These are phyloP conservation scores for Exophiala spinifera DNA, from an alignment of 2,329 filamentous ascomycete species.

Conservation along the genomic window DNA sequence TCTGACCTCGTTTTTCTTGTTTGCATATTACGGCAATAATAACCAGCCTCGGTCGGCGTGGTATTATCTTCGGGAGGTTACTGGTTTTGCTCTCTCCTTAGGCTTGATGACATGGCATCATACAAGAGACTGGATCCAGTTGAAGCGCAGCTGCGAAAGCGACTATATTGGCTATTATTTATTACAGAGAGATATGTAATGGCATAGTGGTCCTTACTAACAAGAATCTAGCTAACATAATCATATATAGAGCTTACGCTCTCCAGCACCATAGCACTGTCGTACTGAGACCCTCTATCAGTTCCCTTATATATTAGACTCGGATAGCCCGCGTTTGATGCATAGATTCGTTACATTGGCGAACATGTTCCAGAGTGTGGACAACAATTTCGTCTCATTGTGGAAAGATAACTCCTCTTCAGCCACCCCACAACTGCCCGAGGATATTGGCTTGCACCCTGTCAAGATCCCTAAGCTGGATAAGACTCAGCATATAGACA, in stretches of 20 bases:
- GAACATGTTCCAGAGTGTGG: too few relatives aligned
- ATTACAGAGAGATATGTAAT: constrained; percentile 40
- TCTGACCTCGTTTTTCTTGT: constrained; percentile 51
- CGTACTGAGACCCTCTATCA: too few relatives aligned
- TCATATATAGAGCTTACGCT: too few relatives aligned
- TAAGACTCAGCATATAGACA: constrained; percentile 7
- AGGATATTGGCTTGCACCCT: too few relatives aligned
- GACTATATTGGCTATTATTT: constrained; percentile 50
- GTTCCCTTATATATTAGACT: too few relatives aligned
- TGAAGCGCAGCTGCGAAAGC: constrained; percentile 47
- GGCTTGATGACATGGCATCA: constrained; percentile 45
- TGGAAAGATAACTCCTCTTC: background rate
- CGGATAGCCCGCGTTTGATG: too few relatives aligned
- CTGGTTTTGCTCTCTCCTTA: constrained; percentile 53
- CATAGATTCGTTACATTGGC: too few relatives aligned
- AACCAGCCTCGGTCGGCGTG: constrained; percentile 35
- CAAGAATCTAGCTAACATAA: background rate
- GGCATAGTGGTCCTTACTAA: background rate
- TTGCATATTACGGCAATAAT: constrained; percentile 49
- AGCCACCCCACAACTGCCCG: background rate
- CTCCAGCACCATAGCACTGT: too few relatives aligned
- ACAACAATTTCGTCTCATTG: too few relatives aligned
- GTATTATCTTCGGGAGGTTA: constrained; percentile 50
- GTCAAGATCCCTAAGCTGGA: background rate
- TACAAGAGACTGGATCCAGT: constrained; percentile 37